Conservation (phyloP, 345 rosid genomes). For the Aurinia saxatilis region DNA sequence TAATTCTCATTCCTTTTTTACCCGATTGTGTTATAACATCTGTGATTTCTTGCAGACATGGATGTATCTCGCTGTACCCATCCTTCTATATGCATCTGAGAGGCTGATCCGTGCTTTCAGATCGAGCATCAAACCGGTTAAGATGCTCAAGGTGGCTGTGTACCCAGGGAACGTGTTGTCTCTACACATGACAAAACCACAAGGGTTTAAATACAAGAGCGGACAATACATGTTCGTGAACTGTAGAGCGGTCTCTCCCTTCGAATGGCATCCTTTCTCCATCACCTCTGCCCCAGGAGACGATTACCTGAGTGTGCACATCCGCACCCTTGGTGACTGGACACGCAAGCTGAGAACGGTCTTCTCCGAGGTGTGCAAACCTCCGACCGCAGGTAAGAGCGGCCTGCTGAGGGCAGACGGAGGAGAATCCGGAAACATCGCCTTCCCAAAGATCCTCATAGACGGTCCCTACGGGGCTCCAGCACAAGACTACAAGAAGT, state of each 20-base stretch:
- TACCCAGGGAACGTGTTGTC: slow-evolving; percentile 82
- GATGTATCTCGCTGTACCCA: slow-evolving; percentile 83
- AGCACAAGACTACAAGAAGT: slow-evolving; percentile 89
- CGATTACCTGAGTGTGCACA: slow-evolving; percentile 79
- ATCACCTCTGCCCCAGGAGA: slow-evolving; percentile 91
- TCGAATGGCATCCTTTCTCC: slow-evolving; percentile 97
- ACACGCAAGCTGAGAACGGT: slow-evolving; percentile 66
- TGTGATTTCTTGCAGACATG: slow-evolving; percentile 51
- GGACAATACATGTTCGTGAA: slow-evolving; percentile 95
- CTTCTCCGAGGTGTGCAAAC: slow-evolving; percentile 75
- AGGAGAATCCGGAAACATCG: slow-evolving; percentile 34
- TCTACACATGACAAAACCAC: slow-evolving; percentile 80
- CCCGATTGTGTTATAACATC: background rate
- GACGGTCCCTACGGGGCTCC: slow-evolving; percentile 96
- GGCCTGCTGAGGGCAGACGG: slow-evolving; percentile 65
- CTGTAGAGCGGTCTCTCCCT: slow-evolving; percentile 74
- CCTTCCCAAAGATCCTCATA: slow-evolving; percentile 68
- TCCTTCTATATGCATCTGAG: slow-evolving; percentile 56
- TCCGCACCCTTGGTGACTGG: slow-evolving; percentile 86
- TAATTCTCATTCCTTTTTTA: background rate
- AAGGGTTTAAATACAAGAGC: slow-evolving; percentile 79
- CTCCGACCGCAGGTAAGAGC: slow-evolving; percentile 52
- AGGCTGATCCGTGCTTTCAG: slow-evolving; percentile 64
- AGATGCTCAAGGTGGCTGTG: slow-evolving; percentile 75
- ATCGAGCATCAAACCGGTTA: slow-evolving; percentile 78